These are phyloP conservation scores for Pseudogymnoascus sp. DNA, from an alignment of 2,329 filamentous ascomycete genomes.

Conservation along the genomic window DNA sequence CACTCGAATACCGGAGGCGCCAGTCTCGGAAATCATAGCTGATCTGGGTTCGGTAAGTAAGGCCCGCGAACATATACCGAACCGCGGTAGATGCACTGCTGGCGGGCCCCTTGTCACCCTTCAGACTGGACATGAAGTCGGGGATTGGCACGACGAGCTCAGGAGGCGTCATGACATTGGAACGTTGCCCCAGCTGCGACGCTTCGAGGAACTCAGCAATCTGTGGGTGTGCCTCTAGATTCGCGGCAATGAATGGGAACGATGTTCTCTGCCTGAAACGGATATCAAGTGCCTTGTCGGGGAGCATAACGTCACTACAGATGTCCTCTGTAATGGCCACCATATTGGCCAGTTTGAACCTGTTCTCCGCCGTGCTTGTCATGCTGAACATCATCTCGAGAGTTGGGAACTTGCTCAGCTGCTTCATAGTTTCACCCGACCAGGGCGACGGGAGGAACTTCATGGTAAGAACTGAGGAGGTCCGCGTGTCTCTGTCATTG, in stretches of 20 bases:
- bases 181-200: slow-evolving; percentile 17
- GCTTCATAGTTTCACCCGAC: slow-evolving; percentile 4
- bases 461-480: slow-evolving; percentile 3
- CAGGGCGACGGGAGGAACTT: slow-evolving; percentile 11
- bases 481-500: background rate
- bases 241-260: slow-evolving; percentile 13
- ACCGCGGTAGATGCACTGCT: slow-evolving; percentile 16
- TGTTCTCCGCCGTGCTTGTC: slow-evolving; percentile 11
- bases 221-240: slow-evolving; percentile 9
- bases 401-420: slow-evolving; percentile 22
- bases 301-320: slow-evolving; percentile 25
- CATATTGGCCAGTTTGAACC: slow-evolving; percentile 15
- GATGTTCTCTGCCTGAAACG: slow-evolving; percentile 23
- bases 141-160: slow-evolving; percentile 23
- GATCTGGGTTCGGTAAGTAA: slow-evolving; percentile 22
- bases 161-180: slow-evolving; percentile 19
- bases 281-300: slow-evolving; percentile 24
- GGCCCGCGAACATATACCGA: slow-evolving; percentile 26
- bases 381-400: slow-evolving; percentile 24
- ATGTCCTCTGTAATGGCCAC: slow-evolving; percentile 19
- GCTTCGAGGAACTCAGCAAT: slow-evolving; percentile 18
- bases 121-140: slow-evolving; percentile 15
- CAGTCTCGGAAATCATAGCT: slow-evolving; percentile 20
- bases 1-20: slow-evolving; percentile 20
- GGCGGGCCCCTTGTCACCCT: background rate